A percentile compares a stretch with the other conserved stretches of the same genome.
Evolutionary conservation across 148 eudicot species (phyloP).

Genomic region (Diospyros lotus): DNA sequence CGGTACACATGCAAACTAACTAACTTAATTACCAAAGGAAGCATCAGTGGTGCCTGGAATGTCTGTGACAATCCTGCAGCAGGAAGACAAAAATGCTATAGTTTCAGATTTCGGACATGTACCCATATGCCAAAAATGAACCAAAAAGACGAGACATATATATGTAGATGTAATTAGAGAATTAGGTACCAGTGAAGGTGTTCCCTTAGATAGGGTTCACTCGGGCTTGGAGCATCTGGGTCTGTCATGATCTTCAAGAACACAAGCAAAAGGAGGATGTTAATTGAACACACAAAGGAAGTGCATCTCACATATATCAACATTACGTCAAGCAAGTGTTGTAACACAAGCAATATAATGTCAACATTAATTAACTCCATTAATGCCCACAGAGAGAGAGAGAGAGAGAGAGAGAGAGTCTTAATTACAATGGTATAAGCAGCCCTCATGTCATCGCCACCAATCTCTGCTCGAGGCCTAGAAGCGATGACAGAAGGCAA

Average conservation of each 20-base stretch:
- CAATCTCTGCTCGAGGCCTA: constrained; percentile 79
- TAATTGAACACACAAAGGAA: too few relatives aligned
- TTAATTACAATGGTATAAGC: constrained; percentile 69
- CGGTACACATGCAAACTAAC: not conserved
- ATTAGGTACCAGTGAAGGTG: constrained; percentile 76
- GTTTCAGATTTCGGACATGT: too few relatives aligned
- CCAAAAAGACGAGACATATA: not conserved
- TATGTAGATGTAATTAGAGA: not conserved
- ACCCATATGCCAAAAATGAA: not conserved
- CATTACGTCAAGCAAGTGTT: too few relatives aligned
- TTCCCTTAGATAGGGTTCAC: constrained; percentile 78
- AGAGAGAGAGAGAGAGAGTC: not conserved
- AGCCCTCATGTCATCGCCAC: constrained; percentile 82
- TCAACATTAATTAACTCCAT: too few relatives aligned
- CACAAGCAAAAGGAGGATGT: not conserved
- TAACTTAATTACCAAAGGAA: constrained; percentile 52
- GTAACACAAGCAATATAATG: too few relatives aligned
- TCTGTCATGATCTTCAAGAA: constrained; percentile 70
- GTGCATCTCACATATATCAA: too few relatives aligned
- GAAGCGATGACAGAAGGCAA: constrained; percentile 57
- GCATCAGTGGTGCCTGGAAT: constrained; percentile 89
- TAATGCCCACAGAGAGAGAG: not conserved
- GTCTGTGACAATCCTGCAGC: constrained; percentile 75
- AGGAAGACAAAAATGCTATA: constrained; percentile 3
- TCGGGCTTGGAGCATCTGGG: constrained; percentile 93